These are phyloP conservation scores for Geotrichum macrosporum DNA, from an alignment of 1,139 yeast genomes.

Conservation along the genomic window DNA sequence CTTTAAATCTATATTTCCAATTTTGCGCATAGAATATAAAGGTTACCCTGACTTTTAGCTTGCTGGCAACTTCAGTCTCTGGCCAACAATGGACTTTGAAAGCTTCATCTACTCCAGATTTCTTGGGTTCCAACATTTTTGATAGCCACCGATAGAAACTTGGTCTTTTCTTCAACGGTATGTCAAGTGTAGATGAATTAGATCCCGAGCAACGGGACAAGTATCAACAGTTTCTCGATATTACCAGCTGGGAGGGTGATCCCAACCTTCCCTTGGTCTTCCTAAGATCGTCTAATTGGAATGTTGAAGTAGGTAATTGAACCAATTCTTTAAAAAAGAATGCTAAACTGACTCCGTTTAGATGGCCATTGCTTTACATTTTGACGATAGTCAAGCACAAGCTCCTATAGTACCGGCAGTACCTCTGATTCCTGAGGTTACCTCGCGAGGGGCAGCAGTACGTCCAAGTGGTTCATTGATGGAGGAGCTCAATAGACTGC, in stretches of 20 bases:
- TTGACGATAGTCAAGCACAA: constrained; percentile 30
- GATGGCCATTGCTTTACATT: constrained; percentile 33
- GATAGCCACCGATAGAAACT: too few species aligned
- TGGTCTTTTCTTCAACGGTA: neutral
- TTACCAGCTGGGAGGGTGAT: constrained; percentile 32
- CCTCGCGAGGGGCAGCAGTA: constrained; percentile 2
- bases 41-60: constrained; percentile 3
- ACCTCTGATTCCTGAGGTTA: constrained; percentile 15
- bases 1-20: too few species aligned
- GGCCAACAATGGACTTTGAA: too few species aligned
- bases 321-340: neutral
- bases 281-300: constrained; percentile 32
- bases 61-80: neutral
- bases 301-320: constrained; percentile 28
- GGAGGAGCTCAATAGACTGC: constrained; percentile 31
- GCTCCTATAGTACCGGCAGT: constrained; percentile 19
- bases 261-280: constrained; percentile 29
- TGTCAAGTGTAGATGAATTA: constrained; percentile 15
- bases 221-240: constrained; percentile 31
- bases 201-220: constrained; percentile 25
- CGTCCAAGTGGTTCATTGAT: constrained; percentile 29
- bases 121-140: too few species aligned
- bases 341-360: constrained; percentile 1
- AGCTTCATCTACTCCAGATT: too few species aligned
- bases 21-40: too few species aligned